phyloP scores from a whole-genome alignment of 108 stramenopile species.

The Pinguiococcus pyrenoidosus region DNA sequence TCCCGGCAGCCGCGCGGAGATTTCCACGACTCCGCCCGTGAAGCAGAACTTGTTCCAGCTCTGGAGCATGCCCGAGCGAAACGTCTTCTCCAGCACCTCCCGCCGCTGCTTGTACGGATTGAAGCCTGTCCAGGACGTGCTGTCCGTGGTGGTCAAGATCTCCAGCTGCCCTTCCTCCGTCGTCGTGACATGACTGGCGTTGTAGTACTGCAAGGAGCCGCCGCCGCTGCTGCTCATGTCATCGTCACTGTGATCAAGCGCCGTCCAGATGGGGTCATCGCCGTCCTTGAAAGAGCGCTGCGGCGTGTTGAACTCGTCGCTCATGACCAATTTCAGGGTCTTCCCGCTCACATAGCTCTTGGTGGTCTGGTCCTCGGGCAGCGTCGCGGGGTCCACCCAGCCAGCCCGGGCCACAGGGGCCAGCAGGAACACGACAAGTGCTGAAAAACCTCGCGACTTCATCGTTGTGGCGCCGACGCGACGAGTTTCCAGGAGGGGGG shows the following conservation, averaged over 20 bases:
- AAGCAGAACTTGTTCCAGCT: conserved; percentile 98
- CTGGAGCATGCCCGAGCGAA: conserved; percentile 84
- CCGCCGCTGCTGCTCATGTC: conserved; percentile 48
- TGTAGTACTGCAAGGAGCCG: conserved; percentile 81
- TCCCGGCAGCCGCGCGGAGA: conserved; percentile 70
- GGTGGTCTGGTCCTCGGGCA: conserved; percentile 40
- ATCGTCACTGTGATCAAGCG: conserved; percentile 92
- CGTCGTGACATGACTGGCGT: conserved; percentile 52
- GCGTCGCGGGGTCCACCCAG: conserved; percentile 91
- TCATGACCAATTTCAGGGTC: conserved; percentile 57
- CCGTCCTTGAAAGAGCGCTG: conserved; percentile 74
- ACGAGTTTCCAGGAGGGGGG: no score
- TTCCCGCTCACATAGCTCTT: neutral
- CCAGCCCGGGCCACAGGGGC: no score
- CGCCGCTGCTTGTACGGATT: conserved; percentile 55
- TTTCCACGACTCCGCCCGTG: conserved; percentile 84
- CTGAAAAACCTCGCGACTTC: no score
- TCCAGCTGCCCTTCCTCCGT: conserved; percentile 61
- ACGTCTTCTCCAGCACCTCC: conserved; percentile 56
- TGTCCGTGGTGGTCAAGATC: conserved; percentile 54
- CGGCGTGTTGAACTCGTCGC: conserved; percentile 73
- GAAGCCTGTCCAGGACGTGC: conserved; percentile 66
- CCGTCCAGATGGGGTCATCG: conserved; percentile 83
- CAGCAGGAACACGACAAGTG: no score
- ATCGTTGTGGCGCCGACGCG: no score